Evolutionary conservation across 768 basidiomycete genomes (phyloP).

Genomic region (Astraeus odoratus): DNA sequence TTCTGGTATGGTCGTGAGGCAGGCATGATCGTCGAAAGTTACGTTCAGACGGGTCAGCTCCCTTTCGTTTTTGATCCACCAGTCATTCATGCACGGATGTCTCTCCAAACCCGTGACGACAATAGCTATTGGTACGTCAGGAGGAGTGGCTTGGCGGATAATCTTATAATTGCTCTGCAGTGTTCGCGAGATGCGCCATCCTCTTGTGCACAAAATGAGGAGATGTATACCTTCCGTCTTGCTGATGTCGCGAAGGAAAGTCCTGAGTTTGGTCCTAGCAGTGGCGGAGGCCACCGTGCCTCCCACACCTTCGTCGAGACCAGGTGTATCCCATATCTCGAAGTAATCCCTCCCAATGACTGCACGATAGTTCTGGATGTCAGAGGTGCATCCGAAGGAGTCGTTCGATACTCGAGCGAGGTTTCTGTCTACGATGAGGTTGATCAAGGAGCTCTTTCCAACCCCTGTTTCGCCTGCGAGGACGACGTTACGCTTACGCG

Average conservation of each 20-base stretch:
- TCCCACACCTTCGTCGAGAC: constrained; percentile 25
- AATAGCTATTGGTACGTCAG: constrained; percentile 25
- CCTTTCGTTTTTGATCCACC: constrained; percentile 16
- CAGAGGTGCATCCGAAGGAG: constrained; percentile 32
- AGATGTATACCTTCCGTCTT: constrained; percentile 22
- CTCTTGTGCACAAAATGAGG: constrained; percentile 30
- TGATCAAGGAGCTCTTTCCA: constrained; percentile 40
- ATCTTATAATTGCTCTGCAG: constrained; percentile 24
- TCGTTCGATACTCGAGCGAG: constrained; percentile 27
- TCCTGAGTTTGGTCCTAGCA: constrained; percentile 21
- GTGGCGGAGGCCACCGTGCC: constrained; percentile 20
- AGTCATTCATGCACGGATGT: background rate
- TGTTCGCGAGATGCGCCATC: constrained; percentile 22
- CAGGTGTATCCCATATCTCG: constrained; percentile 24
- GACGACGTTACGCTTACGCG: constrained; percentile 15
- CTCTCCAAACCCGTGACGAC: constrained; percentile 31
- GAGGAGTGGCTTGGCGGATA: constrained; percentile 23
- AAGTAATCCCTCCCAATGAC: background rate
- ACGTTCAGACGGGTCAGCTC: constrained; percentile 21
- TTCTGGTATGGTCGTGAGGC: constrained; percentile 27
- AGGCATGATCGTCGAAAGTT: constrained; percentile 30
- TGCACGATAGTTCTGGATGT: constrained; percentile 1
- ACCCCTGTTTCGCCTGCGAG: constrained; percentile 28
- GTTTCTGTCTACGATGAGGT: constrained; percentile 30
- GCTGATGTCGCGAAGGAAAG: constrained; percentile 28